These are phyloP conservation scores for Voacanga thouarsii DNA, from an alignment of 257 asterid species.

Conservation along the genomic window DNA sequence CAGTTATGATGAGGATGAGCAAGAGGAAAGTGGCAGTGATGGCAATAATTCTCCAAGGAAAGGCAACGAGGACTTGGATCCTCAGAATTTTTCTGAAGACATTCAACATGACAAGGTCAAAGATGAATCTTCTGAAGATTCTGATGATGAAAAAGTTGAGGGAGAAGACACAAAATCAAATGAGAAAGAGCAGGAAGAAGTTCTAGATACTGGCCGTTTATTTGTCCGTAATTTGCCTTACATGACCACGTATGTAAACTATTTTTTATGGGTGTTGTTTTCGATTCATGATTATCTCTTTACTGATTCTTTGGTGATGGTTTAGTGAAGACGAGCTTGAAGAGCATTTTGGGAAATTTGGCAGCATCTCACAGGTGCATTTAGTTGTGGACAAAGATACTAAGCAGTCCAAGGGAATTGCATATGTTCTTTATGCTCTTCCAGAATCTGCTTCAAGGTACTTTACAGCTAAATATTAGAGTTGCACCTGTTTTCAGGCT, in stretches of 20 bases:
- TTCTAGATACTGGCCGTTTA: constrained; percentile 63
- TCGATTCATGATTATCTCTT: neutral
- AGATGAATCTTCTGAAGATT: constrained; percentile 36
- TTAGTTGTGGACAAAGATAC: constrained; percentile 87
- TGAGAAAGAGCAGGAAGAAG: constrained; percentile 39
- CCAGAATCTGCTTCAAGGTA: constrained; percentile 96
- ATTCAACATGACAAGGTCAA: constrained; percentile 30
- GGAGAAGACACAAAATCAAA: constrained; percentile 38
- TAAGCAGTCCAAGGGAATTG: constrained; percentile 84
- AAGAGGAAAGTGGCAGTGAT: constrained; percentile 27
- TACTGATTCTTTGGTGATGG: constrained; percentile 1
- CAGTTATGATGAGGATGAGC: constrained; percentile 30
- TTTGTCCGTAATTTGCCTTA: constrained; percentile 86
- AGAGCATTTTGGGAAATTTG: constrained; percentile 64
- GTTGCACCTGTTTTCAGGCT: constrained; percentile 5
- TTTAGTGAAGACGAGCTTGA: constrained; percentile 85
- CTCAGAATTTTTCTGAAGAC: constrained; percentile 27
- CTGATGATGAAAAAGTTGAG: constrained; percentile 25
- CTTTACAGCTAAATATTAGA: constrained; percentile 8
- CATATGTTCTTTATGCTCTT: constrained; percentile 63
- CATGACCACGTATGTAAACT: constrained; percentile 61
- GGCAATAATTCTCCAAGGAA: constrained; percentile 24
- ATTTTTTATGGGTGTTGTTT: neutral
- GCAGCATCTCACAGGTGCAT: constrained; percentile 68
- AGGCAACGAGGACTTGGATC: constrained; percentile 21